These are phyloP conservation scores for Stentor roeselii DNA, from an alignment of 73 alveolate species.

Conservation along the genomic window DNA sequence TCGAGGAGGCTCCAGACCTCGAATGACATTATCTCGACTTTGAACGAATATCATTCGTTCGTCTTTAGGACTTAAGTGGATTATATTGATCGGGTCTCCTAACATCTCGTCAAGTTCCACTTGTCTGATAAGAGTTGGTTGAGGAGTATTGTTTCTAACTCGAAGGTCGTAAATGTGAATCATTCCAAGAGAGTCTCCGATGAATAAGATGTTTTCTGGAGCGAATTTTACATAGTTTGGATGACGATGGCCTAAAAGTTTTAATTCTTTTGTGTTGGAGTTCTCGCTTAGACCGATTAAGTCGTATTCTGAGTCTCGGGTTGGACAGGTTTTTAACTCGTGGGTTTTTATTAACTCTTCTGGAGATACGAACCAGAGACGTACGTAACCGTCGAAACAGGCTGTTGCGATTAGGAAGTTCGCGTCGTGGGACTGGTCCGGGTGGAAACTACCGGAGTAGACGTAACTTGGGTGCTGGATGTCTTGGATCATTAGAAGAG, in stretches of 20 bases:
- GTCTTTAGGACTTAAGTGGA: slow-evolving; percentile 71
- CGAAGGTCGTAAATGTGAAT: slow-evolving; percentile 78
- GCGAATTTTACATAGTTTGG: slow-evolving; percentile 89
- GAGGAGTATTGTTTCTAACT: slow-evolving; percentile 59
- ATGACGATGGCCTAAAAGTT: slow-evolving; percentile 73
- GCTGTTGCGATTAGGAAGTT: slow-evolving; percentile 84
- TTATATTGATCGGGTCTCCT: slow-evolving; percentile 84
- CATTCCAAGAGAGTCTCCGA: slow-evolving; percentile 94
- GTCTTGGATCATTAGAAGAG: slow-evolving; percentile 57
- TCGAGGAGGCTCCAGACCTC: slow-evolving; percentile 80
- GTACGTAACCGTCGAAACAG: slow-evolving; percentile 89
- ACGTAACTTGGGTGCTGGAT: slow-evolving; percentile 94
- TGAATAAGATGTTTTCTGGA: slow-evolving; percentile 74
- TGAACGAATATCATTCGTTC: slow-evolving; percentile 79
- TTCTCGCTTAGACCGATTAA: slow-evolving; percentile 33
- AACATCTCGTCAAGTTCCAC: slow-evolving; percentile 78
- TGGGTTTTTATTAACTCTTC: slow-evolving; percentile 36
- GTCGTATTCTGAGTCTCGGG: slow-evolving; percentile 13
- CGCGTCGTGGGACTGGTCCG: slow-evolving; percentile 52
- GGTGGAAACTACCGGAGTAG: slow-evolving; percentile 80
- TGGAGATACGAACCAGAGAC: slow-evolving; percentile 71
- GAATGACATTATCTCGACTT: slow-evolving; percentile 91
- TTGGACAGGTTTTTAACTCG: background rate
- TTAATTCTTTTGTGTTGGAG: slow-evolving; percentile 32
- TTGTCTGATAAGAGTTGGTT: slow-evolving; percentile 63